Evolutionary conservation across 2,329 filamentous ascomycete genomes (phyloP).

Genomic region (Penicillium expansum): DNA sequence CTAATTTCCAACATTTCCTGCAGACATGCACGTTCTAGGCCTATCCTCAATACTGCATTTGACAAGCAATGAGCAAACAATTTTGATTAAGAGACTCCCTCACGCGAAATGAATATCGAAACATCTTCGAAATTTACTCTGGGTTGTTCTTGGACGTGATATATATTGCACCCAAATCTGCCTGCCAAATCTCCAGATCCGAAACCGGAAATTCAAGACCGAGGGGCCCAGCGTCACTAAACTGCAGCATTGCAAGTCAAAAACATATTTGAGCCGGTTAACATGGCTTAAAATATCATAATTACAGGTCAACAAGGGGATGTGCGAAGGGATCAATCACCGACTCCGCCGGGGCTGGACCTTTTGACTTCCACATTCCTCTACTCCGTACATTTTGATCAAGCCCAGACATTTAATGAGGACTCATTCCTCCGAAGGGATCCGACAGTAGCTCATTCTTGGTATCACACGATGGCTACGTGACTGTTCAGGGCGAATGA

Average conservation of each 20-base stretch:
- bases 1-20: not conserved
- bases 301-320: not conserved
- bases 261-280: not conserved
- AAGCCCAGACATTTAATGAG: not conserved
- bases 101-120: too few relatives aligned
- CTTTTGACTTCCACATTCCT: constrained; percentile 1
- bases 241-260: not conserved
- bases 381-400: not conserved
- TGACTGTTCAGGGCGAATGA: not conserved
- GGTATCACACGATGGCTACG: not conserved
- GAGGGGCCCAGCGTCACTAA: too few relatives aligned
- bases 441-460: not conserved
- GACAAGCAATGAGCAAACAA: not conserved
- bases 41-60: not conserved
- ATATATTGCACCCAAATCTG: not conserved
- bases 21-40: not conserved
- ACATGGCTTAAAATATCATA: not conserved
- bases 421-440: not conserved
- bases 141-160: not conserved
- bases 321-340: not conserved
- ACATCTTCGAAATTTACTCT: not conserved
- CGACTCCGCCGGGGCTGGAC: not conserved
- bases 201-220: not conserved
- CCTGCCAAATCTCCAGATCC: too few relatives aligned
- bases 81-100: not conserved